A percentile compares a stretch with the other conserved stretches of the same genome.
Evolutionary conservation across 139 green algal genomes (phyloP).

Genomic region (Yamagishiella unicocca): DNA sequence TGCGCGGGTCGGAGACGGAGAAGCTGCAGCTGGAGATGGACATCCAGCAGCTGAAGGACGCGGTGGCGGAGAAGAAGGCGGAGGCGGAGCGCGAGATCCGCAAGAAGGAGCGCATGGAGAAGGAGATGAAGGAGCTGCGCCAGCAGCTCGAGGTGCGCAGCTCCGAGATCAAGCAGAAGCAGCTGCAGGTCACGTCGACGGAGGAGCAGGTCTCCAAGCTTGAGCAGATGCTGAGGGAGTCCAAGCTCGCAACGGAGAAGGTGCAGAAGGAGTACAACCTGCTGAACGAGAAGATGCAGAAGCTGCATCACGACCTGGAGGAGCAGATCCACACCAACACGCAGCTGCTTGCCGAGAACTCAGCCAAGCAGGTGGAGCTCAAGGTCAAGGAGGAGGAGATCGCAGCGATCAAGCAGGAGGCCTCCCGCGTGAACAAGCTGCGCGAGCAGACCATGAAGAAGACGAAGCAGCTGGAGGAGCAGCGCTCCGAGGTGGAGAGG

Average conservation of each 20-base stretch:
- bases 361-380: slow-evolving; percentile 87
- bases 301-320: slow-evolving; percentile 92
- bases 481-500: slow-evolving; percentile 66
- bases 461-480: slow-evolving; percentile 67
- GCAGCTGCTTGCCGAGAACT: slow-evolving; percentile 89
- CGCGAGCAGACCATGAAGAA: slow-evolving; percentile 70
- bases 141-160: slow-evolving; percentile 74
- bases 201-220: slow-evolving; percentile 73
- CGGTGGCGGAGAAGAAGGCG: slow-evolving; percentile 72
- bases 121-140: slow-evolving; percentile 79
- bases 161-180: slow-evolving; percentile 86
- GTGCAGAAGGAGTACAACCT: slow-evolving; percentile 91
- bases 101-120: slow-evolving; percentile 85
- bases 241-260: slow-evolving; percentile 75
- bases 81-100: slow-evolving; percentile 84
- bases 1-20: slow-evolving; percentile 75
- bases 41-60: slow-evolving; percentile 73
- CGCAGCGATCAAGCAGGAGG: slow-evolving; percentile 74
- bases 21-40: slow-evolving; percentile 79
- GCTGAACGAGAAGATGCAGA: slow-evolving; percentile 88
- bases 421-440: slow-evolving; percentile 75
- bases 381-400: slow-evolving; percentile 90
- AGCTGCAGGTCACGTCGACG: slow-evolving; percentile 62
- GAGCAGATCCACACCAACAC: slow-evolving; percentile 93
- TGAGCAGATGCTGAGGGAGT: slow-evolving; percentile 81